A percentile compares a stretch with the other conserved stretches of the same genome.
Conservation (phyloP, 2,329 filamentous ascomycete species). For the Neospermospora avenae region DNA sequence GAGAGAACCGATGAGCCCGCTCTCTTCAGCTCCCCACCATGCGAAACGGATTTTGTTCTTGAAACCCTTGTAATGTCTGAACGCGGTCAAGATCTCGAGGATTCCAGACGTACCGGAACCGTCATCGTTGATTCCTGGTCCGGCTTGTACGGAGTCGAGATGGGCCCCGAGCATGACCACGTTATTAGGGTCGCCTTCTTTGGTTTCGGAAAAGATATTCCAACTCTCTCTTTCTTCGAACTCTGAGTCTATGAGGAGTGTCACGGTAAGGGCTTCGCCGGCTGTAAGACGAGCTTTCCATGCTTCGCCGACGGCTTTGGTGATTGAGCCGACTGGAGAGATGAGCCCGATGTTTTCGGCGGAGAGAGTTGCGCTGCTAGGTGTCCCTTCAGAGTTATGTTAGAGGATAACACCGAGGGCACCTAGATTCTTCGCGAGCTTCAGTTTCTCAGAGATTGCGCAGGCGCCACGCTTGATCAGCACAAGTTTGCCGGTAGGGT, state of each 20-base stretch:
- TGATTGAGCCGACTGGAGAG: background rate
- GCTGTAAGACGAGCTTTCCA: slow-evolving; percentile 3
- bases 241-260: background rate
- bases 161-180: slow-evolving; percentile 57
- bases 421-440: slow-evolving; percentile 50
- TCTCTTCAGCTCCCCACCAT: slow-evolving; percentile 63
- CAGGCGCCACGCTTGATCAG: slow-evolving; percentile 54
- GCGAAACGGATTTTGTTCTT: slow-evolving; percentile 60
- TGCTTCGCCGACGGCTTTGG: background rate
- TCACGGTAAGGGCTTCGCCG: slow-evolving; percentile 2
- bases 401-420: slow-evolving; percentile 49
- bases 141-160: slow-evolving; percentile 56
- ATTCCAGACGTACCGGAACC: slow-evolving; percentile 58
- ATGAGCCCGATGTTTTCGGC: slow-evolving; percentile 6
- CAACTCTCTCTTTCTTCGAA: slow-evolving; percentile 9
- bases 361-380: slow-evolving; percentile 8
- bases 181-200: slow-evolving; percentile 55
- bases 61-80: slow-evolving; percentile 37
- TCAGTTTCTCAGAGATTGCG: slow-evolving; percentile 53
- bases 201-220: slow-evolving; percentile 47
- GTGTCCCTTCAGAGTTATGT: slow-evolving; percentile 6
- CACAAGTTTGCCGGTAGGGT: slow-evolving; percentile 44
- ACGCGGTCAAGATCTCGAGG: slow-evolving; percentile 55
- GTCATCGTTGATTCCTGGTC: slow-evolving; percentile 65
- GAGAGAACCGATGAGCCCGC: slow-evolving; percentile 57